Evolutionary conservation across 306 rosid species (phyloP), one percentile per base, ranked within the genome.

Genomic region (Cicer chorassanicum): DNA sequence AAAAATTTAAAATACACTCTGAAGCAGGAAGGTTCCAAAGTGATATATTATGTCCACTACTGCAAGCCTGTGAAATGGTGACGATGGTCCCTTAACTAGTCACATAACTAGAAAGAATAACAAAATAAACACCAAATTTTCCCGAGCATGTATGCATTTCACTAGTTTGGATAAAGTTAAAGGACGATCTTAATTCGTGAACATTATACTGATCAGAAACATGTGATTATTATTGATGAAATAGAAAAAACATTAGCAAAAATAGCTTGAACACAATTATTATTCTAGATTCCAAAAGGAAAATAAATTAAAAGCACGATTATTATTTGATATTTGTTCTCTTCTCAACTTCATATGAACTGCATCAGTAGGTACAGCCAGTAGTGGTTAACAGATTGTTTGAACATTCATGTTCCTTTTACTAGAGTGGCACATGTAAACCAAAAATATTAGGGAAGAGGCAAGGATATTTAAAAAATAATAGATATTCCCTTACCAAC

Each of bases 21-120:
- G 92, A 87, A 64, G 98, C 93, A 59, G 92, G 90, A 77, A 93
- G 97, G 77, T 91, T 93, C 97, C 98, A 89, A 73, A 93, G 86
- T 19, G 94, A 93, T 80, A 93, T 79, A 86, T 91, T 82, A 70
- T 82, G 87, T 71, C 92, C 96, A 74, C 86, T 84, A 67, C 96
- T 82, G 80, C 94, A 93, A 72, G 93, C 97, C 98, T 93, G 76
- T 8, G 21, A 29, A 81, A 75, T 43, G 63, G 50, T 74, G 81
- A 61, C 80, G 76, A 43, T 21, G 48, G 72, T 68, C 50, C 36
- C 61, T 73, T 65, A 53, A 72, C 40, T 50, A 77, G 64, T 41
- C 68, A 62, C 15, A 41, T 19, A 68, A 62, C 50, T 59, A 69
- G 56, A 44, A 54, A 68, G 76, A 18, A 82, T 72, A 19, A 63